Evolutionary conservation across 2,329 filamentous ascomycete species (phyloP).

Genomic region (Aspergillus niger): DNA sequence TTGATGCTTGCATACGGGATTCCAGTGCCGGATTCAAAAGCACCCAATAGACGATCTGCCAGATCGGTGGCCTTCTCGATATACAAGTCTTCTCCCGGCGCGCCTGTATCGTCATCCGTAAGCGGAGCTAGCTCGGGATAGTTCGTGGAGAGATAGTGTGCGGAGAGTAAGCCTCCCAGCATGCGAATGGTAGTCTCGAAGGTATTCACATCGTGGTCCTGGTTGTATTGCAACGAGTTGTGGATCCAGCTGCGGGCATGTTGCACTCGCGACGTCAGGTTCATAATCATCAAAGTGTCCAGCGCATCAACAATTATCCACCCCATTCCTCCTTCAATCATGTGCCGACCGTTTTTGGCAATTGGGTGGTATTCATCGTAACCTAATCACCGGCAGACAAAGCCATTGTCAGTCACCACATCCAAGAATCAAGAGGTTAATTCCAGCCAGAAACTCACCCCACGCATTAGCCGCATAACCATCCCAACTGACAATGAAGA

Average conservation of each 20-base stretch:
- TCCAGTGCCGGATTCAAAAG: conserved; percentile 84
- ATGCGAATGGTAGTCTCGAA: conserved; percentile 98
- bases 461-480: conserved; percentile 91
- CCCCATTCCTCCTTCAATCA: conserved; percentile 85
- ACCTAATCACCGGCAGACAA: conserved; percentile 20
- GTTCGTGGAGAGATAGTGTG: conserved; percentile 87
- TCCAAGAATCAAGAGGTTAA: neutral
- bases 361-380: conserved; percentile 82
- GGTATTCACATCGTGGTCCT: conserved; percentile 93
- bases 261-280: conserved; percentile 79
- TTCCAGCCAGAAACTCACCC: conserved; percentile 62
- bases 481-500: conserved; percentile 89
- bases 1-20: conserved; percentile 91
- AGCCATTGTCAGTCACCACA: conserved; percentile 27
- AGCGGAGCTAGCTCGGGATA: conserved; percentile 79
- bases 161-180: conserved; percentile 88
- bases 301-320: conserved; percentile 98
- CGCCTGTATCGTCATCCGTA: conserved; percentile 68
- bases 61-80: conserved; percentile 94
- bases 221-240: conserved; percentile 77
- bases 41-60: conserved; percentile 80
- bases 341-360: conserved; percentile 75
- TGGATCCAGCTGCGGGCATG: conserved; percentile 89
- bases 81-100: conserved; percentile 83
- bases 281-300: conserved; percentile 98